These are phyloP conservation scores for Leishmania martiniquensis DNA, from an alignment of 208 protist species.

Conservation along the genomic window DNA sequence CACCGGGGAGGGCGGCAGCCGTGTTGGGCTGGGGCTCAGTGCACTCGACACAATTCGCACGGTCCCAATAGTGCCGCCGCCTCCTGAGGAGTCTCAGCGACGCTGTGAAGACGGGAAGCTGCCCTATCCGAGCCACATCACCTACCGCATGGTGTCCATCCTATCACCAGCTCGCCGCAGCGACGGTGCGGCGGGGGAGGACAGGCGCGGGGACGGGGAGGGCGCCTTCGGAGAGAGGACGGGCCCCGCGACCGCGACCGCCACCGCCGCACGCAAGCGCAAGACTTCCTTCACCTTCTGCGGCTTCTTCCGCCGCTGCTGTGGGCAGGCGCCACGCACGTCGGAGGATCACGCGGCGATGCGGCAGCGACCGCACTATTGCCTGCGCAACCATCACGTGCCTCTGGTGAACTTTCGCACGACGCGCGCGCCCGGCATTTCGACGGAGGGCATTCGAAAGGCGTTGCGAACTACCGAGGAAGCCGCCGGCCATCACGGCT, in stretches of 20 bases:
- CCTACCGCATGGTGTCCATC: conserved; percentile 30
- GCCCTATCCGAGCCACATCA: conserved; percentile 54
- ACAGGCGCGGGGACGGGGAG: neutral
- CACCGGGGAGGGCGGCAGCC: conserved; percentile 10
- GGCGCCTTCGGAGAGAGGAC: neutral
- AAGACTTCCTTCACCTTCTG: conserved; percentile 15
- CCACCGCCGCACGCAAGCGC: neutral
- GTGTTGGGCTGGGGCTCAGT: neutral
- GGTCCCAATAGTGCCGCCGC: conserved; percentile 25
- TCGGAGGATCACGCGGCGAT: conserved; percentile 32
- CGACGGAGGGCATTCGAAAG: neutral
- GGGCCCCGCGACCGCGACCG: neutral
- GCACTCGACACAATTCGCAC: conserved; percentile 42
- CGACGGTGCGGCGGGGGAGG: neutral
- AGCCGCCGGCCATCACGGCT: conserved; percentile 9
- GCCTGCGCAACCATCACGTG: conserved; percentile 59
- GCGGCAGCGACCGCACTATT: conserved; percentile 37
- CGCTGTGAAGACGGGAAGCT: conserved; percentile 29
- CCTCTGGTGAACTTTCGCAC: conserved; percentile 55
- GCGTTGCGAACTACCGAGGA: conserved; percentile 23
- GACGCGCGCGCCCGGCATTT: conserved; percentile 14
- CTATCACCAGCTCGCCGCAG: neutral
- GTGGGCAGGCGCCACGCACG: conserved; percentile 12
- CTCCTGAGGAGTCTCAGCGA: conserved; percentile 33
- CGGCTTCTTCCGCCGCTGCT: conserved; percentile 12